These are phyloP conservation scores for Pestalotiopsis sp. DNA, from an alignment of 2,329 filamentous ascomycete species.

Conservation along the genomic window DNA sequence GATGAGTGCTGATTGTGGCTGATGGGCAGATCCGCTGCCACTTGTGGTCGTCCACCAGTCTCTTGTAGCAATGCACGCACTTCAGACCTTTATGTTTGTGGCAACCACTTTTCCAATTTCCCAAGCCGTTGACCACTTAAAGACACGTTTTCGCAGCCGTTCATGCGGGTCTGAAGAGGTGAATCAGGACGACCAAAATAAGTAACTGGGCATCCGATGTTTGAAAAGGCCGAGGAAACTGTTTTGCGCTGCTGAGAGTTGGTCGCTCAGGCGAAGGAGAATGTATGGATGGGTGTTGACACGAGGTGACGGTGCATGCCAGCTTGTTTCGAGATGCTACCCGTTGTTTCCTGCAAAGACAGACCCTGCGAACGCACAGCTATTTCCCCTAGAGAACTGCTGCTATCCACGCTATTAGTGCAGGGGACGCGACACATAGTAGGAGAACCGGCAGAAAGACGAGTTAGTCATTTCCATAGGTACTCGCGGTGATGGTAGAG, in stretches of 20 bases:
- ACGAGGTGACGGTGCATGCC: neutral
- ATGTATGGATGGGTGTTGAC: neutral
- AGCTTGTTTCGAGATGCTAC: conserved; percentile 1
- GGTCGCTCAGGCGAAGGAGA: neutral
- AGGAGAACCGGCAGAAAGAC: neutral
- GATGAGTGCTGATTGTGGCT: neutral
- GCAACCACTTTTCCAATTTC: neutral
- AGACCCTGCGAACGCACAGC: neutral
- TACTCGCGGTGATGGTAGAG: neutral
- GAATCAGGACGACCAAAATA: neutral
- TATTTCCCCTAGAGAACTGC: neutral
- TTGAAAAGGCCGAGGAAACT: neutral
- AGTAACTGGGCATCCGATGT: neutral
- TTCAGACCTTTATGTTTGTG: neutral
- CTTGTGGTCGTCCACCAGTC: neutral
- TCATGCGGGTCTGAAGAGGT: neutral
- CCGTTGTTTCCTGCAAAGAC: conserved; percentile 6
- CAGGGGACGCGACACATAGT: neutral
- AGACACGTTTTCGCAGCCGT: neutral
- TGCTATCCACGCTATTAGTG: neutral
- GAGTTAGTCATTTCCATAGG: neutral
- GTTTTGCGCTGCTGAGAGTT: neutral
- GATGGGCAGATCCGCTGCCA: neutral
- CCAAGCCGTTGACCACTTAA: neutral
- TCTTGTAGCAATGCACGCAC: neutral